phyloP scores from a whole-genome alignment of 495 filamentous ascomycete genomes.

The Aspergillus incahuasiensis region DNA sequence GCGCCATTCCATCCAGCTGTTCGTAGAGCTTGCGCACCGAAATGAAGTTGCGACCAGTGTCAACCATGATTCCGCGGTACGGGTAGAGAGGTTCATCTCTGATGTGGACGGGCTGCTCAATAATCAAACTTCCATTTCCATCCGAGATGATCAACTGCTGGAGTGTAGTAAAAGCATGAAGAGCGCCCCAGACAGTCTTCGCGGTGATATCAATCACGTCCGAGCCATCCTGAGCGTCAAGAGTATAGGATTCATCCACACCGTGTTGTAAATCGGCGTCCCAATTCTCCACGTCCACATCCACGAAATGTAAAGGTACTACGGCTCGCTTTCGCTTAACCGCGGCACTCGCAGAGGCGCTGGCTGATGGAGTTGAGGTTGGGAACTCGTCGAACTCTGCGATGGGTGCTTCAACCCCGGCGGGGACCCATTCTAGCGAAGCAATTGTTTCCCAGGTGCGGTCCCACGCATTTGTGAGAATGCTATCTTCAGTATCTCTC shows the following conservation, averaged over 20 bases:
- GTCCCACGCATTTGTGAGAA: constrained; percentile 42
- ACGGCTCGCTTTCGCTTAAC: constrained; percentile 33
- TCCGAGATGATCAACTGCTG: constrained; percentile 50
- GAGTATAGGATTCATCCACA: constrained; percentile 56
- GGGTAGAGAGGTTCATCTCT: constrained; percentile 45
- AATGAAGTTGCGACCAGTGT: constrained; percentile 49
- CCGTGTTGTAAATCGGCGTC: constrained; percentile 47
- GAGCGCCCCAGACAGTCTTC: constrained; percentile 49
- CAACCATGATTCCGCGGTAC: constrained; percentile 48
- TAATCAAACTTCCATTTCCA: constrained; percentile 38
- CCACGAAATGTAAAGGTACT: constrained; percentile 25
- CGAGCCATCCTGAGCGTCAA: constrained; percentile 35
- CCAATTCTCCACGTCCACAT: constrained; percentile 38
- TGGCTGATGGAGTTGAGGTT: constrained; percentile 27
- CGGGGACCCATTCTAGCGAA: constrained; percentile 48
- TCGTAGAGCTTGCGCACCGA: constrained; percentile 44
- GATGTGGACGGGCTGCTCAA: constrained; percentile 48
- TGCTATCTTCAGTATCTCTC: constrained; percentile 20
- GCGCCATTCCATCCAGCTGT: constrained; percentile 48
- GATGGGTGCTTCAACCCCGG: constrained; percentile 47
- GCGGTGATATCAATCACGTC: constrained; percentile 41
- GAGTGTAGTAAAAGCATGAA: constrained; percentile 57
- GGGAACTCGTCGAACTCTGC: constrained; percentile 45
- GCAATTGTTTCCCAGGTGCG: constrained; percentile 45
- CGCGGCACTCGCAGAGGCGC: constrained; percentile 5